A percentile compares a stretch with the other conserved stretches of the same genome.
These are phyloP conservation scores for Trifolium subterraneum DNA, from an alignment of 306 rosid species.

Conservation along the genomic window DNA sequence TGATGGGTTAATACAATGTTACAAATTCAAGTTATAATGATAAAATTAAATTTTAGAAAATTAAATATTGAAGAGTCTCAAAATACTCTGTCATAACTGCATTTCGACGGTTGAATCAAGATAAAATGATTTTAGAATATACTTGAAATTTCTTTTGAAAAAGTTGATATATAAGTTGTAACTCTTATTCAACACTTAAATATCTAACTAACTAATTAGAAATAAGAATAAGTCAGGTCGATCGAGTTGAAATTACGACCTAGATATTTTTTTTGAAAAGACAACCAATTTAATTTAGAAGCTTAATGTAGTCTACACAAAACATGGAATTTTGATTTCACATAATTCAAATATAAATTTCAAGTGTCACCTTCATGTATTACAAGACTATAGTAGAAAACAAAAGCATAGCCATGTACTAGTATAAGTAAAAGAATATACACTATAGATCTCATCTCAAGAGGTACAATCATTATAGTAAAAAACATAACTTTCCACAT, in stretches of 20 bases:
- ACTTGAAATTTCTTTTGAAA: too few relatives aligned
- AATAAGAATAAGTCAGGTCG: neutral
- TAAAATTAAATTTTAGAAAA: neutral
- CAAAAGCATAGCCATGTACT: neutral
- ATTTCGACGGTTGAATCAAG: neutral
- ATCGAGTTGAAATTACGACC: neutral
- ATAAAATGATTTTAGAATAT: neutral
- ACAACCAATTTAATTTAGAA: too few relatives aligned
- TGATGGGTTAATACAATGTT: constrained; percentile 4
- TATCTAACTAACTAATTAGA: neutral
- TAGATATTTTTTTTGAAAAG: too few relatives aligned
- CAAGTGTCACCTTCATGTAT: neutral
- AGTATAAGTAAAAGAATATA: neutral
- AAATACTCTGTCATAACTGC: neutral
- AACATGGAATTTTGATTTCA: neutral
- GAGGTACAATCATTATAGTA: neutral
- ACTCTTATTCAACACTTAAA: too few relatives aligned
- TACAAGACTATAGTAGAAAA: neutral
- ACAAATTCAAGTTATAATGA: constrained; percentile 15
- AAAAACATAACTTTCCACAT: neutral
- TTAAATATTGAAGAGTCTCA: neutral
- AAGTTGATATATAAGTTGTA: neutral
- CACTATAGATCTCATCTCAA: neutral
- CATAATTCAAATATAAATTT: neutral
- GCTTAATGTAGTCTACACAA: too few relatives aligned